These are phyloP conservation scores for Trichoderma pleuroti DNA, from an alignment of 2,329 filamentous ascomycete genomes.

Conservation along the genomic window DNA sequence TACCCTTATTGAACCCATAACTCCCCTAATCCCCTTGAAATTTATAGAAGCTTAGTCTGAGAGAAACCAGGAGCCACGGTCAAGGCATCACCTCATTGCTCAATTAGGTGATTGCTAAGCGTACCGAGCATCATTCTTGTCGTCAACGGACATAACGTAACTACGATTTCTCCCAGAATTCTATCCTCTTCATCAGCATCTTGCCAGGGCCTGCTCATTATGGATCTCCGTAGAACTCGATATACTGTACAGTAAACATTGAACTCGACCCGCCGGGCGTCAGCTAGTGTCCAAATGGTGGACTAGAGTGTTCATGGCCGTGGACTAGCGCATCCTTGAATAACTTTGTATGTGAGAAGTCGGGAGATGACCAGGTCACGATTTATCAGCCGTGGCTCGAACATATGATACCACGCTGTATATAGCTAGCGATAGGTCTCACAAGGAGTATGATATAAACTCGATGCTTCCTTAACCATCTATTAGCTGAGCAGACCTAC, in stretches of 20 bases:
- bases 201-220: neutral
- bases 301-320: neutral
- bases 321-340: neutral
- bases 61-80: neutral
- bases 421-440: neutral
- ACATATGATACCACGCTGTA: neutral
- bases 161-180: neutral
- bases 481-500: neutral
- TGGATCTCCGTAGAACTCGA: neutral
- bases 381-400: neutral
- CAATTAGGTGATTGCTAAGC: neutral
- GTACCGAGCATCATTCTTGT: neutral
- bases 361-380: neutral
- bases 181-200: neutral
- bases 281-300: neutral
- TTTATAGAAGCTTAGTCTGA: neutral
- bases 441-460: neutral
- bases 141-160: neutral
- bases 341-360: neutral
- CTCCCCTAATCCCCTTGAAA: rapidly evolving
- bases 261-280: neutral
- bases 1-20: neutral
- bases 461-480: neutral
- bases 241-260: neutral
- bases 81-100: neutral